Percentiles rank a stretch among this genome's conserved stretches.
phyloP scores from a whole-genome alignment of 73 alveolate species.

The Paramecium caudatum region DNA sequence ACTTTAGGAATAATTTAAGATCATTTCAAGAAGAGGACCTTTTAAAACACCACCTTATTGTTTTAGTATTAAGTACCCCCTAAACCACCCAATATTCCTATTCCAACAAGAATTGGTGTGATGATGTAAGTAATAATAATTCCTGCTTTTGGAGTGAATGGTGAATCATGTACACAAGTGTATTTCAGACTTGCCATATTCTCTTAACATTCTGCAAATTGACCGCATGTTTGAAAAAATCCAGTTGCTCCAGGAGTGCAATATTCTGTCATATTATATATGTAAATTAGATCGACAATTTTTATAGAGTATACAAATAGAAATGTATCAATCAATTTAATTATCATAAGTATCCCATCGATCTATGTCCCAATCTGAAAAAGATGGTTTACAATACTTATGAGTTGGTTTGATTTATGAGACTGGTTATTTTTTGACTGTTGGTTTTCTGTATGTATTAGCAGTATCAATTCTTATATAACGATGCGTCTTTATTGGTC shows the following conservation, averaged over 20 bases:
- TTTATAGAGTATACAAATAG: too few relatives aligned
- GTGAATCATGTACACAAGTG: slow-evolving; percentile 22
- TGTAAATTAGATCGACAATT: slow-evolving; percentile 6
- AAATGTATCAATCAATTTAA: too few relatives aligned
- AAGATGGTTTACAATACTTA: too few relatives aligned
- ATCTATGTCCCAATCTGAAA: too few relatives aligned
- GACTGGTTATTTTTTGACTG: too few relatives aligned
- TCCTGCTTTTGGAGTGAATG: slow-evolving; percentile 18
- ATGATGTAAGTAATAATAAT: neutral
- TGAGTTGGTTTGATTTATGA: too few relatives aligned
- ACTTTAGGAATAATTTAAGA: slow-evolving; percentile 60
- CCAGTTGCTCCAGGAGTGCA: slow-evolving; percentile 12
- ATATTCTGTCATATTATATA: slow-evolving; percentile 31
- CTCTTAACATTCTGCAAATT: slow-evolving; percentile 22
- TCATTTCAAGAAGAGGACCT: slow-evolving; percentile 58
- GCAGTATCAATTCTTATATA: too few relatives aligned
- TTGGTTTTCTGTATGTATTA: too few relatives aligned
- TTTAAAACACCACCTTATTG: slow-evolving; percentile 43
- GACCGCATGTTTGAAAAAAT: slow-evolving; percentile 27
- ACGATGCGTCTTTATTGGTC: too few relatives aligned
- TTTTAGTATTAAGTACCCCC: neutral
- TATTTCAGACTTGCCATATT: neutral
- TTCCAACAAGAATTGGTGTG: slow-evolving; percentile 54
- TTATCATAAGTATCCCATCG: too few relatives aligned
- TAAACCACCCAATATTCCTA: slow-evolving; percentile 59